Base-by-base conservation (phyloP, 805 yeast species). In the Starmerella ratchasimensis region DNA sequence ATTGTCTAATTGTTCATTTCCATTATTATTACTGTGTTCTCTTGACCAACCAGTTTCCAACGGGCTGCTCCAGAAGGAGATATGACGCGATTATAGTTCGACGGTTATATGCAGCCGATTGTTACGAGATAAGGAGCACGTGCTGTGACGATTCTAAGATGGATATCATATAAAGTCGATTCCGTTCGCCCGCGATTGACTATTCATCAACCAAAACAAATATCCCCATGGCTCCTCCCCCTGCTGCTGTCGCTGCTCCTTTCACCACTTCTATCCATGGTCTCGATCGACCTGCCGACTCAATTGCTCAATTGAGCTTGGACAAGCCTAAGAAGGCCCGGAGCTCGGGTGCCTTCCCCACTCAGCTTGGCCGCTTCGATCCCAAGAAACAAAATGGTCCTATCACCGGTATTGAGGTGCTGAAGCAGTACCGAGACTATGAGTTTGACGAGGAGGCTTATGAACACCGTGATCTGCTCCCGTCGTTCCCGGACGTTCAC, bases 401-500 rank as follows among this genome's bases (percentile, higher is more conserved):
- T 11, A 16, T 34, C 6, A 25, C 16, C 8, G 39, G 35, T 13
- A 37, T 32, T 13, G 42, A 30, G 11, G 42, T 42, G 4, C 17
- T 25, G 18, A 20, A 35, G 15, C n/a, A 25, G 3, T 22, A 16
- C 14, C 11, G 33, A n/a, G 34, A 41, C 10, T 20, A 32, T 20
- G 29, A 20, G n/a, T 37, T 36, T 19, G 42, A 41, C n/a, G 34
- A 28, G 18, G 21, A 34, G 8, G 35, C 22, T 3, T 57, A 57
- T 45, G 52, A 54, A 40, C 48, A 28, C 44, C 50, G 51, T 34
- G 31, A 50, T 35, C 46, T 57, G 30, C 51, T 43, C 5, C 60
- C 61, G 4, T 34, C 40, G 4, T 57, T 49, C 44, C 60, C 61
- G 9, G 59, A 57, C 23, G 11, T 55, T 31, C 46, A 51, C 24